These are phyloP conservation scores for Paecilomyces sp. DNA, from an alignment of 2,329 filamentous ascomycete genomes.

Conservation along the genomic window DNA sequence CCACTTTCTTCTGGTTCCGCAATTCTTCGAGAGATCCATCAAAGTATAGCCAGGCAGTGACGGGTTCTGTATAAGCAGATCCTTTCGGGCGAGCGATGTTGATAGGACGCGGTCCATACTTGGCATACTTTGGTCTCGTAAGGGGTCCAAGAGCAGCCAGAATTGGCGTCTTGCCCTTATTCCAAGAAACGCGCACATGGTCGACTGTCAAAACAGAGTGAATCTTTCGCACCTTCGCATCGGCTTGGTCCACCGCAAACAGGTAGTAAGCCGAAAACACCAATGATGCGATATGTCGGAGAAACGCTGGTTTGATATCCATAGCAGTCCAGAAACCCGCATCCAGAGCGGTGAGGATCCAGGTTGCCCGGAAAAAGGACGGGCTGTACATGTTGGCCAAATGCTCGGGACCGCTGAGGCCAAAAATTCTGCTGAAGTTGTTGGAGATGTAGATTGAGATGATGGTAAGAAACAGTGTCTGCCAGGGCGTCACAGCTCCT, in stretches of 20 bases:
- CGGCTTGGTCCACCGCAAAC: conserved; percentile 84
- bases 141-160: conserved; percentile 64
- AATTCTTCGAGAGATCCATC: conserved; percentile 77
- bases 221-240: conserved; percentile 92
- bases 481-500: conserved; percentile 74
- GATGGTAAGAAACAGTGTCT: conserved; percentile 78
- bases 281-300: conserved; percentile 75
- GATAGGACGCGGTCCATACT: conserved; percentile 73
- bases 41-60: conserved; percentile 87
- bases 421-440: conserved; percentile 89
- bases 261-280: conserved; percentile 87
- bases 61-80: conserved; percentile 76
- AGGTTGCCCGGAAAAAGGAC: conserved; percentile 91
- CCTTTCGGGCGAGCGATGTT: conserved; percentile 72
- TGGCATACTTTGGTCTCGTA: conserved; percentile 69
- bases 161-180: conserved; percentile 87
- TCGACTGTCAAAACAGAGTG: conserved; percentile 81
- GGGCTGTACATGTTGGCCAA: conserved; percentile 89
- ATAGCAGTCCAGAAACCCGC: conserved; percentile 99
- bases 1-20: conserved; percentile 65
- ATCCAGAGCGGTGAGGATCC: conserved; percentile 92
- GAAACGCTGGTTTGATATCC: conserved; percentile 72
- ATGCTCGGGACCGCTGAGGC: conserved; percentile 86
- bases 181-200: conserved; percentile 88
- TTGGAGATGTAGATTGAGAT: conserved; percentile 85